Conservation (phyloP, 495 filamentous ascomycete species). For the Haplographium delicatum region DNA sequence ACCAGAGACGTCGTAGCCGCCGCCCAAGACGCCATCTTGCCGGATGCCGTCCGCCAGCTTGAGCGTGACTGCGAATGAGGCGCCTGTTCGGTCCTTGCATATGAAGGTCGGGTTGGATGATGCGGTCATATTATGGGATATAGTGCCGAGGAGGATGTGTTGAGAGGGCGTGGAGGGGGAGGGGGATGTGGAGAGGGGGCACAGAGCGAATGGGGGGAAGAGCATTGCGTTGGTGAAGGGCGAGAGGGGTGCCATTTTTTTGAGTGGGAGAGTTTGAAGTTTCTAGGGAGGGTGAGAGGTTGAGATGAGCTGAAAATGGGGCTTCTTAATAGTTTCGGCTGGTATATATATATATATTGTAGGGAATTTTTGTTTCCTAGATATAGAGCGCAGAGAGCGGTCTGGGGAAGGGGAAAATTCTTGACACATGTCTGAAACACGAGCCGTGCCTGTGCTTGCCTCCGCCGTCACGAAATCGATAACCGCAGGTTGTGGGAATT, state of each 20-base stretch:
- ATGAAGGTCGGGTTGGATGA: constrained; percentile 22
- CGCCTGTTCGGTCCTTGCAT: not conserved
- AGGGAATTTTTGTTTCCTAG: no score
- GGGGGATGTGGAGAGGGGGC: constrained; percentile 1
- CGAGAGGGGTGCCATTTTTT: constrained; percentile 9
- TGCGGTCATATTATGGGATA: constrained; percentile 22
- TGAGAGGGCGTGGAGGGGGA: not conserved
- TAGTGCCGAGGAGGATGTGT: constrained; percentile 18
- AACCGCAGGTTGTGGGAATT: no score
- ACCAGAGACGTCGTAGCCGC: constrained; percentile 9
- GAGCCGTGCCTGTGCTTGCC: no score
- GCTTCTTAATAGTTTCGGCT: no score
- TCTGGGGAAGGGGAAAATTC: not conserved
- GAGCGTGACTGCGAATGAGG: constrained; percentile 18
- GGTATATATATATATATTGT: no score
- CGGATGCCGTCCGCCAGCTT: not conserved
- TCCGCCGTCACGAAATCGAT: no score
- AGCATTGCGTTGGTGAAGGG: constrained; percentile 9
- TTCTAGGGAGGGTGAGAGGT: not conserved
- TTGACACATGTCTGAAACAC: constrained; percentile 7
- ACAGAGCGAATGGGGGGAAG: constrained; percentile 17
- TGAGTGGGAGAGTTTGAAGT: not conserved
- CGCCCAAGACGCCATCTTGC: not conserved
- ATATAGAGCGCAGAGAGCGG: not conserved
- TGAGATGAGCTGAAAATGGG: not conserved